Percentiles rank a stretch among this genome's conserved stretches.
Evolutionary conservation across 1,284 basidiomycete genomes (phyloP).

Genomic region (Coniferiporia weirii): DNA sequence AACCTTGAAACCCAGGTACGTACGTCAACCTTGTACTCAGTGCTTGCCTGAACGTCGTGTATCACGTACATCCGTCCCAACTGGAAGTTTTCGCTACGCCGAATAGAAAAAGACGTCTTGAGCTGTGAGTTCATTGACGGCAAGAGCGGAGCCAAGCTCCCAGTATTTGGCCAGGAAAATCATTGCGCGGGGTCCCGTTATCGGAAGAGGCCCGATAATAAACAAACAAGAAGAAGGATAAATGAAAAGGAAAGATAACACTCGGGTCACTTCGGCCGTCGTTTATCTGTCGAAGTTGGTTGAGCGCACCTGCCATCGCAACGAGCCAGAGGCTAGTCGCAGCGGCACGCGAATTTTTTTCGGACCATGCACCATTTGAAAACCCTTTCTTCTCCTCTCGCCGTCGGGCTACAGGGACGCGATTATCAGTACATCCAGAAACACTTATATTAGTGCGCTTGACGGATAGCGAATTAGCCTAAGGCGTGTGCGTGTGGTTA

Average conservation of each 20-base stretch:
- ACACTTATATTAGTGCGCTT: too few species aligned
- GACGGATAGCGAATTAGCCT: too few species aligned
- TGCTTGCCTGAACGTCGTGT: neutral
- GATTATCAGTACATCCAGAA: too few species aligned
- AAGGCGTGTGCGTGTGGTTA: too few species aligned
- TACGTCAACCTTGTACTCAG: neutral
- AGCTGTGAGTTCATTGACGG: neutral
- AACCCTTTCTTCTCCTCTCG: too few species aligned
- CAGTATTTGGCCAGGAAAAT: neutral
- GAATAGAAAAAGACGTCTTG: neutral
- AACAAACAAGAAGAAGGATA: neutral
- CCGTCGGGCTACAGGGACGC: too few species aligned
- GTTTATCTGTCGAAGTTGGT: too few species aligned
- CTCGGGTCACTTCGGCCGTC: too few species aligned
- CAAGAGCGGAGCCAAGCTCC: neutral
- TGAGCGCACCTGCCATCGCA: too few species aligned
- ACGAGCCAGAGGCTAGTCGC: too few species aligned
- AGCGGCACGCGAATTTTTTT: too few species aligned
- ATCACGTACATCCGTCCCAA: neutral
- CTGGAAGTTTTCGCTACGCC: neutral
- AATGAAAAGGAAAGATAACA: neutral
- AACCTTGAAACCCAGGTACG: neutral
- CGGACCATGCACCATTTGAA: too few species aligned
- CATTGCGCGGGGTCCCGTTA: neutral
- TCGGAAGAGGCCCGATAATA: neutral